These are phyloP conservation scores for Mycena rebaudengoi DNA, from an alignment of 768 basidiomycete genomes.

Conservation along the genomic window DNA sequence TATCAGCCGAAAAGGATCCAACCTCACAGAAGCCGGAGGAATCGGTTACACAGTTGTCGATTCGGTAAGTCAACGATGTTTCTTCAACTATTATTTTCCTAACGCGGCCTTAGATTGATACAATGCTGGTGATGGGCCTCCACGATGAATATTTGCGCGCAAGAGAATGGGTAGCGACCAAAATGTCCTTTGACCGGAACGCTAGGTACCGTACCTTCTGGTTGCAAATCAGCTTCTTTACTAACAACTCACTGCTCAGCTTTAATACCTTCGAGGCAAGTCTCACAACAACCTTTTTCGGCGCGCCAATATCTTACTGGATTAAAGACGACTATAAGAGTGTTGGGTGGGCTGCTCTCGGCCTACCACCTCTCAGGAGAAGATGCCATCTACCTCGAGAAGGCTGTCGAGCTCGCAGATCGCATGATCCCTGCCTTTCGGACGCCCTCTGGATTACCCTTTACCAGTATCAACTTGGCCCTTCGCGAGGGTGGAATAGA, in stretches of 20 bases:
- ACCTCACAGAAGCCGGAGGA: conserved; percentile 80
- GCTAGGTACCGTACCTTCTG: no score
- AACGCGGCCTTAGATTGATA: no score
- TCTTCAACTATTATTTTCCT: no score
- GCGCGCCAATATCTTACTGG: background rate
- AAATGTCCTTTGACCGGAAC: conserved; percentile 80
- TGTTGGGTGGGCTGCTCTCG: conserved; percentile 89
- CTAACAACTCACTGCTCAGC: no score
- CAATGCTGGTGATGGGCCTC: conserved; percentile 87
- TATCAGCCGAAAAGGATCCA: conserved; percentile 73
- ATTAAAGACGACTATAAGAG: conserved; percentile 86
- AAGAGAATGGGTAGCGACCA: conserved; percentile 75
- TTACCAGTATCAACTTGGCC: conserved; percentile 81
- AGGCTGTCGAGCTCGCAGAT: conserved; percentile 85
- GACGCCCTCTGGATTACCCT: conserved; percentile 82
- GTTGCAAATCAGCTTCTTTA: no score
- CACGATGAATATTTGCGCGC: conserved; percentile 81
- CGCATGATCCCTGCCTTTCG: conserved; percentile 87
- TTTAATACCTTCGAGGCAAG: conserved; percentile 93
- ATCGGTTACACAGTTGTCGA: conserved; percentile 93
- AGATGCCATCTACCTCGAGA: conserved; percentile 75
- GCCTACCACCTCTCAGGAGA: conserved; percentile 80
- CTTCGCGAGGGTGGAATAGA: conserved; percentile 67
- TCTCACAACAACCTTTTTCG: background rate
- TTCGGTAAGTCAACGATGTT: no score